A percentile compares a stretch with the other conserved stretches of the same genome.
Evolutionary conservation across 495 filamentous ascomycete species (phyloP).

Genomic region (Friedmanniomyces endolithicus): DNA sequence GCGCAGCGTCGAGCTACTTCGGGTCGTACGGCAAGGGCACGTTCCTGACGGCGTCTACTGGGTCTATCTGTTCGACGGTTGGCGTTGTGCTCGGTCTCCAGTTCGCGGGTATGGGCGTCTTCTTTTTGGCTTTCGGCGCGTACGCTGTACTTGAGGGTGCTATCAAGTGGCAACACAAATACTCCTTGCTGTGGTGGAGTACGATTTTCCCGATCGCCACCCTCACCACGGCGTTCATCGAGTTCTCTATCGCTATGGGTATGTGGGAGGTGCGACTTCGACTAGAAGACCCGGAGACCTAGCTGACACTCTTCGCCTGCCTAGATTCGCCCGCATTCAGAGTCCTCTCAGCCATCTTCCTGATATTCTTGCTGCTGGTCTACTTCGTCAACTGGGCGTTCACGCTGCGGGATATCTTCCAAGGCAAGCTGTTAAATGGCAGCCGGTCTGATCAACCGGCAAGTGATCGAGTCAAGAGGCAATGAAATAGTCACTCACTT

Average conservation of each 20-base stretch:
- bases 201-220: slow-evolving; percentile 1
- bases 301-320: too few species aligned
- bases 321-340: slow-evolving; percentile 8
- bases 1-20: slow-evolving; percentile 6
- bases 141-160: neutral
- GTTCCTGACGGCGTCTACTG: neutral
- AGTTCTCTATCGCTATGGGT: neutral
- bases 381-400: slow-evolving; percentile 12
- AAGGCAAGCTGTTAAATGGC: slow-evolving; percentile 4
- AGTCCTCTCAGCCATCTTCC: neutral
- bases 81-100: slow-evolving; percentile 1
- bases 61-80: neutral
- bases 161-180: slow-evolving; percentile 1
- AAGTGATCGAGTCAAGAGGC: neutral
- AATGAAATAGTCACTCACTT: too few species aligned
- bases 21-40: slow-evolving; percentile 9
- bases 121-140: neutral
- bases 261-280: too few species aligned
- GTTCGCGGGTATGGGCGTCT: neutral
- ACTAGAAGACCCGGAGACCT: too few species aligned
- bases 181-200: slow-evolving; percentile 10
- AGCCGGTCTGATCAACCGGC: neutral
- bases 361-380: slow-evolving; percentile 4
- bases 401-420: slow-evolving; percentile 5
- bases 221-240: slow-evolving; percentile 3